phyloP scores from a whole-genome alignment of 2,329 filamentous ascomycete species.

The Colletotrichum sp. region DNA sequence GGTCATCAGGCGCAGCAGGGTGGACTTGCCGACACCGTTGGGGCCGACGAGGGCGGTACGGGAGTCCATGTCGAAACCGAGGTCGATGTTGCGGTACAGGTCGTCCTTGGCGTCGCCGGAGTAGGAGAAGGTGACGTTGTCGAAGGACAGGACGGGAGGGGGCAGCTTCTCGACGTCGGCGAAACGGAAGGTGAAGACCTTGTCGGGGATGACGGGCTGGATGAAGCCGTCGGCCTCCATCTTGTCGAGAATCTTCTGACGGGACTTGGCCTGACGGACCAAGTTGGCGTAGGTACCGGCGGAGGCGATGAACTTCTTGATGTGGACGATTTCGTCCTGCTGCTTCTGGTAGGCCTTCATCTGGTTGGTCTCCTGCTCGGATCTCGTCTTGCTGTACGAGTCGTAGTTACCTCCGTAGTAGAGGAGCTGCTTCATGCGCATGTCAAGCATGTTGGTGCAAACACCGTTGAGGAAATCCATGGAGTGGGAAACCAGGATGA shows the following conservation, averaged over 20 bases:
- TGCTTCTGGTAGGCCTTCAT: conserved; percentile 99
- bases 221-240: conserved; percentile 99
- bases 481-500: conserved; percentile 95
- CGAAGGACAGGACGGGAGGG: conserved; percentile 93
- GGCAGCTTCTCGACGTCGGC: conserved; percentile 99
- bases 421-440: conserved; percentile 85
- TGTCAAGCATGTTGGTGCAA: conserved; percentile 98
- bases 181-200: conserved; percentile 96
- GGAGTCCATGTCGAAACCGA: conserved; percentile 99
- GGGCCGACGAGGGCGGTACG: conserved; percentile 95
- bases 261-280: conserved; percentile 97
- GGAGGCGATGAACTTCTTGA: conserved; percentile 99
- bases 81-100: conserved; percentile 94
- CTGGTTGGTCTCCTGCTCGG: conserved; percentile 96
- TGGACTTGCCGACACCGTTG: conserved; percentile 99
- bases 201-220: conserved; percentile 83
- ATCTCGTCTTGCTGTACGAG: conserved; percentile 92
- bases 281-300: conserved; percentile 99
- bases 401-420: conserved; percentile 99
- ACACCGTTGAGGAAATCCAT: conserved; percentile 99
- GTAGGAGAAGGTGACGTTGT: conserved; percentile 98
- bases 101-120: conserved; percentile 89
- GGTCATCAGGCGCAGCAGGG: conserved; percentile 94
- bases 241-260: conserved; percentile 99
- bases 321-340: conserved; percentile 98